phyloP scores from a whole-genome alignment of 2,329 filamentous ascomycete genomes.

The Pseudohalonectria lignicola region DNA sequence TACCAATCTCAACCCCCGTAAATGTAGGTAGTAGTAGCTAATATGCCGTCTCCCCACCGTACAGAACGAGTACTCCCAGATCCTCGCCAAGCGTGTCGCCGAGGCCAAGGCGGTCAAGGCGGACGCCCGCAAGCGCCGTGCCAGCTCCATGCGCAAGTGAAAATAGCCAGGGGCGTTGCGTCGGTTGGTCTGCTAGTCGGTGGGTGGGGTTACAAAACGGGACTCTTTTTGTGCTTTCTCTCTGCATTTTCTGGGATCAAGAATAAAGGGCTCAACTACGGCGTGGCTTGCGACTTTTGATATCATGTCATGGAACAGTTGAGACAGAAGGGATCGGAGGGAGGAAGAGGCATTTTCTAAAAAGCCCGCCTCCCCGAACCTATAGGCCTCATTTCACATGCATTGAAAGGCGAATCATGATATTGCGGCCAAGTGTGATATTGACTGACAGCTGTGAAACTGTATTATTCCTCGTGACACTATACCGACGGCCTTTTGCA shows the following conservation, averaged over 20 bases:
- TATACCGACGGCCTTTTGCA: too few relatives aligned
- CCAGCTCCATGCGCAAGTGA: conserved; percentile 90
- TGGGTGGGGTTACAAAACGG: conserved; percentile 6
- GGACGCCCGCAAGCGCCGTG: conserved; percentile 92
- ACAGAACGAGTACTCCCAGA: conserved; percentile 91
- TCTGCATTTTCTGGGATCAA: conserved; percentile 3
- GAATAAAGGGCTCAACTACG: conserved; percentile 17
- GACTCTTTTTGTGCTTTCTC: background rate
- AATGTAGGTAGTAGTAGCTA: too few relatives aligned
- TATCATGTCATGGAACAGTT: conserved; percentile 3
- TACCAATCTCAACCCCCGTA: conserved; percentile 23
- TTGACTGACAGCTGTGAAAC: too few relatives aligned
- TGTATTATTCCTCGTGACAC: too few relatives aligned
- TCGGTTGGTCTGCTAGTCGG: conserved; percentile 7
- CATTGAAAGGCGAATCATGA: too few relatives aligned
- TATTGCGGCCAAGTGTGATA: too few relatives aligned
- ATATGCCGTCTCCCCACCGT: background rate
- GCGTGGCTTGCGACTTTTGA: conserved; percentile 1
- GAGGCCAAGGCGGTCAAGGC: conserved; percentile 93
- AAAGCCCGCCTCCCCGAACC: too few relatives aligned
- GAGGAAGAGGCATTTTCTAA: too few relatives aligned
- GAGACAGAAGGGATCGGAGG: too few relatives aligned
- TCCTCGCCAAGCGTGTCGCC: conserved; percentile 92
- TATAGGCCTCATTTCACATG: too few relatives aligned
- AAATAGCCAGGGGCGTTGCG: conserved; percentile 17